Evolutionary conservation across 495 filamentous ascomycete genomes (phyloP), one percentile per base, ranked within the genome.

Genomic region (Physcia stellaris): DNA sequence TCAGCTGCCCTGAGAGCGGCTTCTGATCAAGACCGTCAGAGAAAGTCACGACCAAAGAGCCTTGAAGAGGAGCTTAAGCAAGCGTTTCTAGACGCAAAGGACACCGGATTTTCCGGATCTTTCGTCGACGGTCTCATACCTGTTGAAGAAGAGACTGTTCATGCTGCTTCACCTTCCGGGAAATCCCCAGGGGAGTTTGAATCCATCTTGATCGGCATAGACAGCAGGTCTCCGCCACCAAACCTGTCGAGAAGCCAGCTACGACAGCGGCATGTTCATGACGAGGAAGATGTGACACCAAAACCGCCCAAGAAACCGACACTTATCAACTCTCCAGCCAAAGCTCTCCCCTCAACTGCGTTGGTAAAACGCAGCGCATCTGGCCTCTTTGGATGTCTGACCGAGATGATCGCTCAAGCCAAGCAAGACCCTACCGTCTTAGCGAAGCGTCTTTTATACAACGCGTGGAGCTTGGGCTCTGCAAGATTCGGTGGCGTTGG

Each of bases 371-470:
- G 39, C 12, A 11, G 39, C 5, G 46, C 46, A 7, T 32, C 33
- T 33, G 39, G 50, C 24, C 37, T 47, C 10, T 32, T 53, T 35
- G 21, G 37, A 11, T 35, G 50, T 21, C 38, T 47, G 13, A 45
- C 40, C 6, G 21, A 17, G 10, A 33, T 50, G 18, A 37, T 55
- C 6, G 36, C 24, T n/a, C 34, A 33, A 21, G 41, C 33, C 0
- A 52, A 43, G 21, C 39, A 48, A 34, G 41, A 50, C n/a, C 50
- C 52, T 30, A 22, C 35, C 2, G 28, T 31, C 4, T 22, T 55
- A 12, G 55, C 47, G n/a, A 46, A 47, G 6, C 50, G 41, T n/a
- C 37, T 56, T n/a, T 29, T 59, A 19, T 24, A 35, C 13, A 50
- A 51, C 15, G 48, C 56, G 28, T 58, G 56, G 56, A 16, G 24